phyloP scores from a whole-genome alignment of 352 stramenopile species.

The Pythium aphanidermatum region DNA sequence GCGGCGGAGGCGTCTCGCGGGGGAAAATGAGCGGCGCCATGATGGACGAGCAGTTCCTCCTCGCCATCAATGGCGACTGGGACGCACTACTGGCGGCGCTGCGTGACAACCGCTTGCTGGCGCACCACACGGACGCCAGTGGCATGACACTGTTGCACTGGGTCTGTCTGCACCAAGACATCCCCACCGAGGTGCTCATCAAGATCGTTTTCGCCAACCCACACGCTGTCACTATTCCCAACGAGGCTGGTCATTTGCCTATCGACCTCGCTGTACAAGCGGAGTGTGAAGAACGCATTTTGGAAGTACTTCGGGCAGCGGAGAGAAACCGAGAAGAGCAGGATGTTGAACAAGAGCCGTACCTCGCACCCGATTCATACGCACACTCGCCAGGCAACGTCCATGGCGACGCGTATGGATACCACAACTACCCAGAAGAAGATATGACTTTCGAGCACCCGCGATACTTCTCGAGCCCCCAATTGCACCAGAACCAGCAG shows the following conservation, averaged over 20 bases:
- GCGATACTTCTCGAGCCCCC: constrained; percentile 16
- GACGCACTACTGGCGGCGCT: constrained; percentile 58
- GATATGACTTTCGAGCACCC: constrained; percentile 25
- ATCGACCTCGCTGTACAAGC: constrained; percentile 72
- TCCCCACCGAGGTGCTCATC: constrained; percentile 65
- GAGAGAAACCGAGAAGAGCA: constrained; percentile 32
- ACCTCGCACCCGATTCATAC: not conserved
- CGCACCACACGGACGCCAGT: constrained; percentile 50
- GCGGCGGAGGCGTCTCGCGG: too few species aligned
- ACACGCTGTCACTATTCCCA: constrained; percentile 59
- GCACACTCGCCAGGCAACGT: not conserved
- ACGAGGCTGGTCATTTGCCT: constrained; percentile 66
- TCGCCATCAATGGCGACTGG: constrained; percentile 80
- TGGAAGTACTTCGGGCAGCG: constrained; percentile 62
- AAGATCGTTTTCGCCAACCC: constrained; percentile 80
- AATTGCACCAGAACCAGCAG: constrained; percentile 3
- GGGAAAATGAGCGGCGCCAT: not conserved
- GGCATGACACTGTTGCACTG: constrained; percentile 80
- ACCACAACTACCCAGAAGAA: constrained; percentile 25
- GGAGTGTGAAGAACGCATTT: constrained; percentile 63
- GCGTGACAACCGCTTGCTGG: constrained; percentile 52
- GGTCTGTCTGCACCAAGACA: constrained; percentile 72
- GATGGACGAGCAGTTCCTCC: constrained; percentile 73
- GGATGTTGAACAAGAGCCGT: constrained; percentile 13
- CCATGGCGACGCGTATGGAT: not conserved